These are phyloP conservation scores for Berkeleyomyces basicola DNA, from an alignment of 2,329 filamentous ascomycete genomes.

Conservation along the genomic window DNA sequence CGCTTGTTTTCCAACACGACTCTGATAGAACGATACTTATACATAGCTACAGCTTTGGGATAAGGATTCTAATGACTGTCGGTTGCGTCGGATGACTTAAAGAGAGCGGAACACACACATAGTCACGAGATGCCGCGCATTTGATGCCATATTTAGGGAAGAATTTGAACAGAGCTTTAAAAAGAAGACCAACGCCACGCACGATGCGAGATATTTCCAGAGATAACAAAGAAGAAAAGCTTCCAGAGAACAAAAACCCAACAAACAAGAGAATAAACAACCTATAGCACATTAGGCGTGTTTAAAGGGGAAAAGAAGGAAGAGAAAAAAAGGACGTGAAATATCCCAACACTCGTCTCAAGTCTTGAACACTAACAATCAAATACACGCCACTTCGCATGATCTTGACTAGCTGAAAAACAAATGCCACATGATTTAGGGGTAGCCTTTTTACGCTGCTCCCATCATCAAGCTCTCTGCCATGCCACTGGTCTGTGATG, in stretches of 20 bases:
- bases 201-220: slow-evolving; percentile 5
- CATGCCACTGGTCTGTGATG: slow-evolving; percentile 74
- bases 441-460: background rate
- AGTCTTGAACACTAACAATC: background rate
- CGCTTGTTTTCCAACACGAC: background rate
- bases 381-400: background rate
- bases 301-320: background rate
- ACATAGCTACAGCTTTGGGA: too few relatives aligned
- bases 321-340: background rate
- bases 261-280: background rate
- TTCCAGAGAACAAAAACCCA: background rate
- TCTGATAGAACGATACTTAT: background rate
- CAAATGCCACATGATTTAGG: background rate
- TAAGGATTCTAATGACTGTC: too few relatives aligned
- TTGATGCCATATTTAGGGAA: background rate
- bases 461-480: slow-evolving; percentile 51
- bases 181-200: slow-evolving; percentile 3
- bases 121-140: background rate
- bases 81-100: too few relatives aligned
- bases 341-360: background rate
- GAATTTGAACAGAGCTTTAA: background rate
- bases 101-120: too few relatives aligned
- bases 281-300: background rate
- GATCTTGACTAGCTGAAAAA: background rate
- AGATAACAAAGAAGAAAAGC: slow-evolving; percentile 1